Percentiles rank a stretch among this genome's conserved stretches.
phyloP scores from a whole-genome alignment of 768 basidiomycete species.

The Fomitopsis serialis region DNA sequence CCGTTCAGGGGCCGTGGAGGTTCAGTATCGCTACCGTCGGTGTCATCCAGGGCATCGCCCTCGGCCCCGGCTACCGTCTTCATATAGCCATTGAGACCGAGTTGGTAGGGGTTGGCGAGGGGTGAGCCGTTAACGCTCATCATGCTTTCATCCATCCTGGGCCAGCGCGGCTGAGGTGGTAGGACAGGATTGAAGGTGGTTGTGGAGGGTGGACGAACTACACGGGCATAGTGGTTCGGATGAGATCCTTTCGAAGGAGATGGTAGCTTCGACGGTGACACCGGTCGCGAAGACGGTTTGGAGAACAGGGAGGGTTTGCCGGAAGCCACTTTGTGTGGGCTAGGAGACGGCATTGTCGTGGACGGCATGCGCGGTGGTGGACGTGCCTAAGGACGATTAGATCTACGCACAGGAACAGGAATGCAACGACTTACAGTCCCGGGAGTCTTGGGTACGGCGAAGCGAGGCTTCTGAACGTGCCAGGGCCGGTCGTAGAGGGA shows the following conservation, averaged over 20 bases:
- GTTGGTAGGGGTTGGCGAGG: constrained; percentile 70
- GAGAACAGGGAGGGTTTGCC: constrained; percentile 22
- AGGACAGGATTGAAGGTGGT: constrained; percentile 71
- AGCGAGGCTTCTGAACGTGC: constrained; percentile 43
- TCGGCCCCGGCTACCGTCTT: constrained; percentile 31
- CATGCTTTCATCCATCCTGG: constrained; percentile 72
- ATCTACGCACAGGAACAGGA: background rate
- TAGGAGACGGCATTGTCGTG: constrained; percentile 25
- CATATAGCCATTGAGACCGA: constrained; percentile 57
- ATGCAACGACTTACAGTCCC: constrained; percentile 19
- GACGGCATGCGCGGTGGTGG: constrained; percentile 22
- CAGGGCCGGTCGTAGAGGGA: constrained; percentile 45
- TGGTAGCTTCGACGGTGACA: constrained; percentile 40
- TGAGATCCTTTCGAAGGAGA: constrained; percentile 18
- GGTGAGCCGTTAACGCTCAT: constrained; percentile 82
- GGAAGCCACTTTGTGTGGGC: constrained; percentile 28
- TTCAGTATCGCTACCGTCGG: constrained; percentile 21
- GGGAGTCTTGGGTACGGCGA: constrained; percentile 24
- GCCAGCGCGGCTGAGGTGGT: constrained; percentile 50
- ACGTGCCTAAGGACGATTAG: constrained; percentile 18
- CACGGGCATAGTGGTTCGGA: constrained; percentile 25
- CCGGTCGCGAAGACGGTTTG: constrained; percentile 31
- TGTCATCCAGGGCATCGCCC: constrained; percentile 16
- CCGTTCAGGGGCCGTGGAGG: constrained; percentile 21
- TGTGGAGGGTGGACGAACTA: constrained; percentile 43